Conservation (phyloP, 371 early-diverging fungal genomes). For the Hamiltosporidium tvaerminnensis region DNA sequence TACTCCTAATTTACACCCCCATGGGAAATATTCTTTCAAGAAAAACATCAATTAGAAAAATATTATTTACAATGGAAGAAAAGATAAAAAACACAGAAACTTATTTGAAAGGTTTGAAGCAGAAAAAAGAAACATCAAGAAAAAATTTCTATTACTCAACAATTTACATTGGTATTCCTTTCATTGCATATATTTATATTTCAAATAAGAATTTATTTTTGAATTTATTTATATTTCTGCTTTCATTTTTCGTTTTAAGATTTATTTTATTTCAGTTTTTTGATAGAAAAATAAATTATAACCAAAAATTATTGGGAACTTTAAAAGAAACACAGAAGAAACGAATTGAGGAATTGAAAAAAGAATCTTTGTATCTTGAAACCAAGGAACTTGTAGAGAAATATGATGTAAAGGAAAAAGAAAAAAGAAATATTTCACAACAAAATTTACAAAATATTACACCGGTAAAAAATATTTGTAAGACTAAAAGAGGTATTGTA, state of each 20-base stretch:
- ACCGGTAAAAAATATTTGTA: neutral
- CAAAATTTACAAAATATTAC: conserved; percentile 12
- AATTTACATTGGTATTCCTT: conserved; percentile 6
- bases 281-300: conserved; percentile 10
- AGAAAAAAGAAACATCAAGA: neutral
- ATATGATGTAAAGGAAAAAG: conserved; percentile 28
- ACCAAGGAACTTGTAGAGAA: conserved; percentile 39
- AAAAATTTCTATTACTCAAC: neutral
- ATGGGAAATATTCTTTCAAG: conserved; percentile 43
- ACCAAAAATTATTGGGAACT: conserved; percentile 14
- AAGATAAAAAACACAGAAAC: conserved; percentile 17
- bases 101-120: neutral
- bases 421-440: conserved; percentile 1
- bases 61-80: conserved; percentile 26
- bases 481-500: conserved; percentile 5
- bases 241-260: conserved; percentile 2
- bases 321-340: conserved; percentile 28
- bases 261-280: conserved; percentile 2
- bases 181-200: conserved; percentile 1
- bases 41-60: conserved; percentile 18
- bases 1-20: neutral
- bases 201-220: conserved; percentile 3
- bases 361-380: conserved; percentile 25
- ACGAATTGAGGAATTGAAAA: conserved; percentile 30
- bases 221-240: conserved; percentile 4